Evolutionary conservation across 2,329 filamentous ascomycete genomes (phyloP).

Genomic region (Botrytis paeoniae): DNA sequence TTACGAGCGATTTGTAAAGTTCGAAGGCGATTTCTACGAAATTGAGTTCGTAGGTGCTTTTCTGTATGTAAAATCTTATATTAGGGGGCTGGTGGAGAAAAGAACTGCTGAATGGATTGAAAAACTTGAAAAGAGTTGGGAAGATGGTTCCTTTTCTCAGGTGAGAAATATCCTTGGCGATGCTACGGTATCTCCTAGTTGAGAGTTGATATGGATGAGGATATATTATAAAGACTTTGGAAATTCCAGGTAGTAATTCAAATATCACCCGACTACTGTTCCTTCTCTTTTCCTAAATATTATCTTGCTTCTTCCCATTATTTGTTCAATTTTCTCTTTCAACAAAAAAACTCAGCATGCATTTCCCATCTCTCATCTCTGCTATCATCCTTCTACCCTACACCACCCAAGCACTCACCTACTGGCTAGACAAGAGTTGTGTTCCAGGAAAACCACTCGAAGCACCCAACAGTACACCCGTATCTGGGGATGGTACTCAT

Average conservation of each 20-base stretch:
- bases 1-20: not conserved
- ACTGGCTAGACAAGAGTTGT: not conserved
- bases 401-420: not conserved
- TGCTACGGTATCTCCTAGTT: not conserved
- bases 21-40: not conserved
- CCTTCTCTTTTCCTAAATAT: not conserved
- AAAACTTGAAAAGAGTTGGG: not conserved
- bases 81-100: too few species aligned
- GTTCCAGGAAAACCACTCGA: not conserved
- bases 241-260: not conserved
- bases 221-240: not conserved
- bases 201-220: not conserved
- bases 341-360: not conserved
- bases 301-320: not conserved
- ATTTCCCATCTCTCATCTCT: not conserved
- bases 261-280: not conserved
- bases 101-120: not conserved
- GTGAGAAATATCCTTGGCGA: not conserved
- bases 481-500: not conserved
- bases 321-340: not conserved
- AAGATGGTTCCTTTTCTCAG: not conserved
- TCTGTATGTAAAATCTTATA: too few species aligned
- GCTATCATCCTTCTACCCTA: not conserved
- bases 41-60: not conserved
- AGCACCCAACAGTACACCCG: not conserved